A percentile compares a stretch with the other conserved stretches of the same genome.
phyloP scores from a whole-genome alignment of 2,329 filamentous ascomycete genomes.

The Berkeleyomyces basicola region DNA sequence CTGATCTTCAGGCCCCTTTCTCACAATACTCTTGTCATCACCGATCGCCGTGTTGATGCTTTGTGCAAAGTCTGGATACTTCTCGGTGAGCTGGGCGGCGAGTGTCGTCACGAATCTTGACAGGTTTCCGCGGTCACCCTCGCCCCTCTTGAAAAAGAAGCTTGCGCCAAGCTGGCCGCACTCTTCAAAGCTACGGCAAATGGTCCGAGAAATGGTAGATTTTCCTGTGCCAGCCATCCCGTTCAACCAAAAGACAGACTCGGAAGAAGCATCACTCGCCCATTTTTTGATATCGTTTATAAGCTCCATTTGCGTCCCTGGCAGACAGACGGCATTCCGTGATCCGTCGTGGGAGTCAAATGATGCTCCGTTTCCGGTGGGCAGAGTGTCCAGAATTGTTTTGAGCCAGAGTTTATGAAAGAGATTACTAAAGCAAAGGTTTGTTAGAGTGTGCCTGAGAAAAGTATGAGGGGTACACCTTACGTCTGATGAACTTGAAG shows the following conservation, averaged over 20 bases:
- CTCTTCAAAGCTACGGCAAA: slow-evolving; percentile 15
- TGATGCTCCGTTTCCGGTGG: slow-evolving; percentile 16
- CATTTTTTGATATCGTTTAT: slow-evolving; percentile 19
- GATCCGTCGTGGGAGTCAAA: slow-evolving; percentile 23
- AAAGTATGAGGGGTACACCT: background rate
- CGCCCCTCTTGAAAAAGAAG: slow-evolving; percentile 31
- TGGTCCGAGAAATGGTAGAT: slow-evolving; percentile 22
- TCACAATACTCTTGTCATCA: background rate
- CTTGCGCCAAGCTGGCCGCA: slow-evolving; percentile 19
- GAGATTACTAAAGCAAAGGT: background rate
- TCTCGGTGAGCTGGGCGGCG: slow-evolving; percentile 19
- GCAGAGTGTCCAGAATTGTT: background rate
- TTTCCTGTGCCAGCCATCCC: slow-evolving; percentile 26
- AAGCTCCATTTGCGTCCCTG: slow-evolving; percentile 20
- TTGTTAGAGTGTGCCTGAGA: background rate
- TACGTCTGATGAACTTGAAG: background rate
- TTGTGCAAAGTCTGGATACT: background rate
- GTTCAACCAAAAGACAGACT: slow-evolving; percentile 23
- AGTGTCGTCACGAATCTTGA: slow-evolving; percentile 26
- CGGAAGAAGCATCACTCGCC: slow-evolving; percentile 15
- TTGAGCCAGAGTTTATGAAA: background rate
- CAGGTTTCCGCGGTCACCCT: slow-evolving; percentile 23
- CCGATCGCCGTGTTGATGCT: background rate
- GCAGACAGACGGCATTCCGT: slow-evolving; percentile 20
- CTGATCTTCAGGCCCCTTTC: background rate